Base-by-base conservation (phyloP, 371 early-diverging fungal species). In the Batkoa obscura region DNA sequence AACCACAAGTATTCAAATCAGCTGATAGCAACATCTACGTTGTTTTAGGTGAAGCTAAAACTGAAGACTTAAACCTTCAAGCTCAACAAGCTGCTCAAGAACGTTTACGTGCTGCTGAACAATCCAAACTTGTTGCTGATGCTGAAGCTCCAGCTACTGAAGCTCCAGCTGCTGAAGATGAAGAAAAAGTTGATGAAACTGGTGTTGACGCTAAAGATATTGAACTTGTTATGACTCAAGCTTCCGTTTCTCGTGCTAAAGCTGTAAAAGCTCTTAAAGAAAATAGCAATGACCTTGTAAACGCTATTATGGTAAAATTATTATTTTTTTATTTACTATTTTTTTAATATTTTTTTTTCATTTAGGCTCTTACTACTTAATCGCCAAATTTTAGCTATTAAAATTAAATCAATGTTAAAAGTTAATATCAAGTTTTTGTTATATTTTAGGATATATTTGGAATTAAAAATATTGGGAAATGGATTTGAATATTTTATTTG, bases 1-100 rank as follows among this genome's bases (percentile, higher is more conserved):
- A 79, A 61, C 93, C 97, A 55, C 92, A 90, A 61, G 97, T 97
- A 49, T 94, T 78, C 88, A 91, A 86, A 79, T 80, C 80, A 66
- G 67, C 71, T 60, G 76, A 76, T 76, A 81, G 84, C 64, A 90
- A 92, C 68, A 90, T 89, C 64, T 91, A 90, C 82, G 80, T 94
- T 62, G 90, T 97, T 61, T 92, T 97, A 66, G 97, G 95, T 70
- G 92, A 94, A 75, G 86, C 88, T 61, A 78, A 83, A 63, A 72
- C 80, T 55, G 94, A 94, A 69, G 90, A 94, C 70, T 56, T 86
- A 64, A 80, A 74, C 68, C 68, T 74, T 58, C 78, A 81, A 70
- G 84, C 84, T 61, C 80, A 78, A 66, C 69, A 68, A 58, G 78
- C 77, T 59, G 78, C 81, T 64, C 76, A 78, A 57, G 70, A 72